Evolutionary conservation across 164 flowering plant genomes (phyloP), one percentile per base, ranked within the genome.

Genomic region (Liquidambar formosana): DNA sequence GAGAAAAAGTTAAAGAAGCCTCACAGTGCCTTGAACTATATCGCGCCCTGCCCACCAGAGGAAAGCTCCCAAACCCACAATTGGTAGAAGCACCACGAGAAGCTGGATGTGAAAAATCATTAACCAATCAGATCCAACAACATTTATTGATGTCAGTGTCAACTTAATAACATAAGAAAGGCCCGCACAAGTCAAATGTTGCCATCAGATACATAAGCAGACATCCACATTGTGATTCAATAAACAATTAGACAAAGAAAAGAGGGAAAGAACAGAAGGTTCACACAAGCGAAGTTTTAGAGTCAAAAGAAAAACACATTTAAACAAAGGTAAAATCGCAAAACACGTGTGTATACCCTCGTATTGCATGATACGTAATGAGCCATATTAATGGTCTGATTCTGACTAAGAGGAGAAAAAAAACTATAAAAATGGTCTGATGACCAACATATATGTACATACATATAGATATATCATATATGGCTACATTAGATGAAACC

Each of bases 41-140:
- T 92, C 95, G 28, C 82, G 77, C 64, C 93, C 86, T 9, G 93
- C 97, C 93, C 97, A 92, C 97, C 99, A 94, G 14, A 92, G 78
- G 67, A 92, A 91, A 68, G 88, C 97, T 72, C 94, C 97, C 63
- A 92, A 60, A 1, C 97, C 99, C 27, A 79, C 77, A 65, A 91
- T 74, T 14, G 99, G 99, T 52, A 92, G 66, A 66, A 94, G 54
- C 72, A 91, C 85, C 16, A 76, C 89, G 64, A 89, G 43, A 14
- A 92, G 85, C 99, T 94, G 91, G 33, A 71, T 15, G 18, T 13
- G 19, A 62, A 66, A 45, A 65, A 18, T 1, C 22, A 66, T 25
- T 27, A 63, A 28, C 54, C 4, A 47, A 41, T 65, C 26, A 76
- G 64, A 71, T 62, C n/a, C 57, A 26, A 28, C 5, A 28, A 63